phyloP scores from a whole-genome alignment of 129 eudicot genomes.

The Tanacetum coccineum region DNA sequence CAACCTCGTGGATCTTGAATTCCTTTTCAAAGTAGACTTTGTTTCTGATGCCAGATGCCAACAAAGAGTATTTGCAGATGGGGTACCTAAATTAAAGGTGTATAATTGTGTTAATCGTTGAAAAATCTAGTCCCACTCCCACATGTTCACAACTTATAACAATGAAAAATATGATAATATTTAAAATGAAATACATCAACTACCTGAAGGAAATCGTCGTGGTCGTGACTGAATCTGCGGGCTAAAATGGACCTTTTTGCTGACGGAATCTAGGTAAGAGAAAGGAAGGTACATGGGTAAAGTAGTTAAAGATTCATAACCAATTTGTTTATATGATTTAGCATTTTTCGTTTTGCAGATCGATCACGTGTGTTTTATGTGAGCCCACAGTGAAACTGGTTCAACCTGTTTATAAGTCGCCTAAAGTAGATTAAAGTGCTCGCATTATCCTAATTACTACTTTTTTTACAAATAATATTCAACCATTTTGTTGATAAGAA shows the following conservation, averaged over 20 bases:
- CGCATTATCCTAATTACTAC: neutral
- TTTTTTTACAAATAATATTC: neutral
- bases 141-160: neutral
- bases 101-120: neutral
- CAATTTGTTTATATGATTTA: neutral
- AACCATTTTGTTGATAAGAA: neutral
- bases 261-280: constrained; percentile 57
- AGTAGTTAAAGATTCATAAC: neutral
- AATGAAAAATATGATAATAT: neutral
- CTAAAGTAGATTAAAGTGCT: neutral
- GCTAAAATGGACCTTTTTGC: constrained; percentile 90
- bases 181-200: constrained; percentile 11
- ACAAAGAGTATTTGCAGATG: constrained; percentile 75
- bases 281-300: constrained; percentile 7
- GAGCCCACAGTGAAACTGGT: neutral
- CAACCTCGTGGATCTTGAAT: constrained; percentile 36
- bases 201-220: constrained; percentile 71
- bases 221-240: constrained; percentile 61
- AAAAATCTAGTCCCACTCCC: neutral
- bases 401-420: neutral
- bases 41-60: constrained; percentile 97
- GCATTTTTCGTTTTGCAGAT: constrained; percentile 1
- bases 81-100: constrained; percentile 45
- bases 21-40: constrained; percentile 61
- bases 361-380: neutral